Evolutionary conservation across 2,329 filamentous ascomycete genomes (phyloP), one percentile per base, ranked within the genome.

Genomic region (Claviceps arundinis): DNA sequence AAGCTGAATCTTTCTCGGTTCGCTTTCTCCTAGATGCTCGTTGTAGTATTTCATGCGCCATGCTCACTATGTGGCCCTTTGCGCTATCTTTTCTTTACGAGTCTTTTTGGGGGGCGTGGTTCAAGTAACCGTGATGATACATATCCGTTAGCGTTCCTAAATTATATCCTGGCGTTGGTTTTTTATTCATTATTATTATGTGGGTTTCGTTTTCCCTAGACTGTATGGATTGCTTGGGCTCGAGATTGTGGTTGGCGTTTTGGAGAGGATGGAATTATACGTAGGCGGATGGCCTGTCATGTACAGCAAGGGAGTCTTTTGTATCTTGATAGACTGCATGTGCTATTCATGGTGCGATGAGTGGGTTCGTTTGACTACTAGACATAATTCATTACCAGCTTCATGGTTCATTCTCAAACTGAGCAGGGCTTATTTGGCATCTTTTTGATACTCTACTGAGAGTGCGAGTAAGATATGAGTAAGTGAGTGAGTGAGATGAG

Each of bases 1-100:
- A 70, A 67, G 42, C 60, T 78, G 24, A 65, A 79, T 54, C 63
- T 80, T 48, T 73, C 76, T 6, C 70, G 66, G 34, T 80, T 77
- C 61, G 58, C 71, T 53, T 78, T 65, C 48, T 55, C 57, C 40
- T 67, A 59, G 54, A 41, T 19, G 17, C 13, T 19, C 63, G 16
- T 17, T 38, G 30, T 52, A n/a, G 9, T 4, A 11, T 26, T 26
- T 26, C 1, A 30, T 44, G 42, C 46, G 11, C 19, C 34, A 40
- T 40, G 19, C 14, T 22, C 34, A 16, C 5, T 24, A n/a, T n/a
- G 5, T 16, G 3, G 19, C 22, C 3, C 13, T 7, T 7, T 22
- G 6, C 26, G 24, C 44, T 38, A 3, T 38, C 14, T 41, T 43
- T 19, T 30, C 17, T 47, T 47, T 26, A 40, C 38, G 47, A 11